Evolutionary conservation across 2,329 filamentous ascomycete species (phyloP).

Genomic region (Huntiella omanensis): DNA sequence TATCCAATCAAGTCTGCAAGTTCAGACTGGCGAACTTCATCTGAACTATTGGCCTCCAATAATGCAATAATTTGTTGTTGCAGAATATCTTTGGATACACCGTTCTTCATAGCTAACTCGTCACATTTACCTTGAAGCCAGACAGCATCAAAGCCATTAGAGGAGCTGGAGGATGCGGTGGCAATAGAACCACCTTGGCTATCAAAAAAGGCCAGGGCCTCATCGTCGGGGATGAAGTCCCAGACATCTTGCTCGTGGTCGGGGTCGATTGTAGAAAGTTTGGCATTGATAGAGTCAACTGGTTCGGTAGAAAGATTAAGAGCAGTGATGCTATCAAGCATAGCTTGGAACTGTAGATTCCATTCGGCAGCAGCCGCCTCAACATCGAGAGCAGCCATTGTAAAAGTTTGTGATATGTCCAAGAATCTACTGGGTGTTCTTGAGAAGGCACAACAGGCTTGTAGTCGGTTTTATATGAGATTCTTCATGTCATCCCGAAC

Average conservation of each 20-base stretch:
- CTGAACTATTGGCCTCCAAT: slow-evolving; percentile 44
- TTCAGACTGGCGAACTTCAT: slow-evolving; percentile 80
- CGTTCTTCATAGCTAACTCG: slow-evolving; percentile 45
- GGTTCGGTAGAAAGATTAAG: slow-evolving; percentile 32
- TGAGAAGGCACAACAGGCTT: too few relatives aligned
- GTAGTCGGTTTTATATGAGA: too few relatives aligned
- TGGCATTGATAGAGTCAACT: slow-evolving; percentile 19
- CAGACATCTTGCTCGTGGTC: slow-evolving; percentile 63
- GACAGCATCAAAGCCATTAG: slow-evolving; percentile 30
- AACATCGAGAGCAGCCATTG: slow-evolving; percentile 4
- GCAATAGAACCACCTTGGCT: slow-evolving; percentile 15
- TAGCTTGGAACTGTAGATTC: slow-evolving; percentile 67
- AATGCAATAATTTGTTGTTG: slow-evolving; percentile 60
- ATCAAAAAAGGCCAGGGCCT: slow-evolving; percentile 19
- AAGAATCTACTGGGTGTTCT: too few relatives aligned
- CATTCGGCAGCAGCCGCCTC: slow-evolving; percentile 31
- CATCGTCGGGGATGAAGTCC: slow-evolving; percentile 54
- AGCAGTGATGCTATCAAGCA: slow-evolving; percentile 68
- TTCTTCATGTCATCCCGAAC: too few relatives aligned
- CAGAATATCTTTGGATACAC: slow-evolving; percentile 50
- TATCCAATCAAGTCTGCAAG: slow-evolving; percentile 84
- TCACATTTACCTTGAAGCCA: slow-evolving; percentile 60
- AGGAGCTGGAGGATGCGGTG: background rate
- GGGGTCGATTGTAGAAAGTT: slow-evolving; percentile 28
- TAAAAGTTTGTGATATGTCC: background rate